A percentile compares a stretch with the other conserved stretches of the same genome.
Conservation (phyloP, 805 yeast genomes). For the Phaffomyces opuntiae region DNA sequence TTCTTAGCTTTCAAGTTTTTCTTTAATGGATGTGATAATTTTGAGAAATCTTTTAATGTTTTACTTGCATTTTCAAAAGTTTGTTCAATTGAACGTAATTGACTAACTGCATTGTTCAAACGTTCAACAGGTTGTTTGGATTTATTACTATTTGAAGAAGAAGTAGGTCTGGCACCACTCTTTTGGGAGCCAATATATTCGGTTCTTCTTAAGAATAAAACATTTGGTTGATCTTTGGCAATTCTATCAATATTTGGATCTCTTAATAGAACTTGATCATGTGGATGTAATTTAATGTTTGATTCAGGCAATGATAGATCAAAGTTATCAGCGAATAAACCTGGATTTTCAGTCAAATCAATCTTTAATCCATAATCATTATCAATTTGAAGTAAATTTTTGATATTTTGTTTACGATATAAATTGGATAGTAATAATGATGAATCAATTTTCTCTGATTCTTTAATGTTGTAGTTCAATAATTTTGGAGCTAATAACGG, state of each 20-base stretch:
- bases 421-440: slow-evolving; percentile 58
- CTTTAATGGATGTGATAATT: slow-evolving; percentile 72
- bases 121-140: slow-evolving; percentile 4
- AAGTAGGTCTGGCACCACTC: slow-evolving; percentile 11
- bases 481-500: slow-evolving; percentile 90
- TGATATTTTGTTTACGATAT: slow-evolving; percentile 63
- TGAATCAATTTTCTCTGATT: slow-evolving; percentile 39
- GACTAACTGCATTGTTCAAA: slow-evolving; percentile 50
- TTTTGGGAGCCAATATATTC: slow-evolving; percentile 54
- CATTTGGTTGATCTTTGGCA: slow-evolving; percentile 33
- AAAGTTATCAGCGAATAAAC: slow-evolving; percentile 48
- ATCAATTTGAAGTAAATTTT: slow-evolving; percentile 51
- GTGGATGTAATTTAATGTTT: slow-evolving; percentile 56
- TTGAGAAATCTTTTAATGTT: slow-evolving; percentile 33
- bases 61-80: slow-evolving; percentile 62
- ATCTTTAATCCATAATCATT: slow-evolving; percentile 69
- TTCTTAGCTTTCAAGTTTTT: slow-evolving; percentile 65
- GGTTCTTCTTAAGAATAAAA: slow-evolving; percentile 87
- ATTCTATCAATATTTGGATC: slow-evolving; percentile 55
- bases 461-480: slow-evolving; percentile 40
- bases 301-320: not conserved
- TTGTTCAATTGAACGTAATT: slow-evolving; percentile 63
- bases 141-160: slow-evolving; percentile 2
- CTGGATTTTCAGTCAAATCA: slow-evolving; percentile 61
- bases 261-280: slow-evolving; percentile 66